phyloP scores from a whole-genome alignment of 2,329 filamentous ascomycete species.

The Fusarium oxysporum region DNA sequence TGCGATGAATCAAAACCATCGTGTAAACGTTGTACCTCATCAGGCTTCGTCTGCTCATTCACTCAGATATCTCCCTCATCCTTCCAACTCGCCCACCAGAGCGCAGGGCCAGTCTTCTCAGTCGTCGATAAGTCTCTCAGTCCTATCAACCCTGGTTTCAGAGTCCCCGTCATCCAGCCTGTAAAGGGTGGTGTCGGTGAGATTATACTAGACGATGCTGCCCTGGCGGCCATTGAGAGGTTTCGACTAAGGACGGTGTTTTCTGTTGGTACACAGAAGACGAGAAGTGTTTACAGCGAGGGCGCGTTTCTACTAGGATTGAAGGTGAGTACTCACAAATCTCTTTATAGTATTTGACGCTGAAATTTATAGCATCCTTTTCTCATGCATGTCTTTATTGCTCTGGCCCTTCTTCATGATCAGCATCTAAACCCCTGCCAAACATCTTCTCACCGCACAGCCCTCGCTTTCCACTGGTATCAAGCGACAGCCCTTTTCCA shows the following conservation, averaged over 20 bases:
- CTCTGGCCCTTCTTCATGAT: slow-evolving; percentile 66
- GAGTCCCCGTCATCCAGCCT: slow-evolving; percentile 44
- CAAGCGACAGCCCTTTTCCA: slow-evolving; percentile 62
- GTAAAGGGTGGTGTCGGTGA: slow-evolving; percentile 18
- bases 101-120: slow-evolving; percentile 23
- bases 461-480: slow-evolving; percentile 60
- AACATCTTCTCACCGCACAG: slow-evolving; percentile 41
- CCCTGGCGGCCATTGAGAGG: slow-evolving; percentile 52
- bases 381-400: slow-evolving; percentile 65
- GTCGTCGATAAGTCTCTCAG: slow-evolving; percentile 18
- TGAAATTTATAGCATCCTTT: slow-evolving; percentile 57
- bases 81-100: slow-evolving; percentile 38
- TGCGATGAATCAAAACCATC: slow-evolving; percentile 65
- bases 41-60: slow-evolving; percentile 62
- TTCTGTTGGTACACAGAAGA: slow-evolving; percentile 52
- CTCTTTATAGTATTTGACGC: background rate
- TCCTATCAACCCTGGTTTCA: slow-evolving; percentile 24
- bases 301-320: slow-evolving; percentile 54
- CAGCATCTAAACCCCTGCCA: slow-evolving; percentile 50
- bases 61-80: slow-evolving; percentile 40
- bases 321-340: slow-evolving; percentile 45
- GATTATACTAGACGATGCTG: slow-evolving; percentile 49
- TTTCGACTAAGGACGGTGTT: slow-evolving; percentile 58
- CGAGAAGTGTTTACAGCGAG: slow-evolving; percentile 50
- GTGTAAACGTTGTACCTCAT: slow-evolving; percentile 61